Evolutionary conservation across 495 filamentous ascomycete genomes (phyloP).

Genomic region (Talaromyces wortmannii): DNA sequence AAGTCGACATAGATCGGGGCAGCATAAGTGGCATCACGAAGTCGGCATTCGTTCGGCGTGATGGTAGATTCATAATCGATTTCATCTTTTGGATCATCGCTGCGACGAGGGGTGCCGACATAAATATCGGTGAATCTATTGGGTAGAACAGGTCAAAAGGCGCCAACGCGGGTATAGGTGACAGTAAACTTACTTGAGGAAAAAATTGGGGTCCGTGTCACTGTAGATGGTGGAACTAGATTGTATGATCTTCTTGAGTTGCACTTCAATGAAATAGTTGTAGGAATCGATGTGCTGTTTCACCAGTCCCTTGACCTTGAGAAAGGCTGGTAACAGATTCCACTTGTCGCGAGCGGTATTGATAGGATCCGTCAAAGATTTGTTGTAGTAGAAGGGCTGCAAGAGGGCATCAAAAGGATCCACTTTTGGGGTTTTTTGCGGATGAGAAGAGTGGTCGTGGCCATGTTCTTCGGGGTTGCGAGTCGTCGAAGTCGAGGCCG

Average conservation of each 20-base stretch:
- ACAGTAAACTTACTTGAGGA: constrained; percentile 51
- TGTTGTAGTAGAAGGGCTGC: constrained; percentile 94
- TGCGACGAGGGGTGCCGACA: constrained; percentile 68
- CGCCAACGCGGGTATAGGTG: not conserved
- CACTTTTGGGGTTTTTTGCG: constrained; percentile 17
- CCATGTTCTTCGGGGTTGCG: constrained; percentile 1
- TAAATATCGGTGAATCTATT: constrained; percentile 70
- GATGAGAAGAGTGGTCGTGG: not conserved
- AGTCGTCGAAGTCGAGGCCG: constrained; percentile 12
- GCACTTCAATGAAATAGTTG: constrained; percentile 93
- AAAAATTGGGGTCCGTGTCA: constrained; percentile 83
- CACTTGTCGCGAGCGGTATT: constrained; percentile 92
- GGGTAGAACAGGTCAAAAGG: constrained; percentile 8
- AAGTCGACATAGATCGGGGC: constrained; percentile 89
- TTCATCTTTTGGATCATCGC: constrained; percentile 52
- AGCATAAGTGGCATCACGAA: constrained; percentile 92
- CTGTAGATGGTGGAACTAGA: constrained; percentile 79
- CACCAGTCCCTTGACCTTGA: constrained; percentile 93
- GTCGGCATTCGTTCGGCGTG: constrained; percentile 89
- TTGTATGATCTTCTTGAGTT: constrained; percentile 91
- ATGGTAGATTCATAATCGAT: constrained; percentile 51
- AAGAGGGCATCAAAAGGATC: constrained; percentile 77
- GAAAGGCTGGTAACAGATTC: constrained; percentile 90
- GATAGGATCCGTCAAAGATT: constrained; percentile 87
- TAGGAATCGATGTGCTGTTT: constrained; percentile 99